These are phyloP conservation scores for Xylaria bambusicola DNA, from an alignment of 495 filamentous ascomycete genomes.

Conservation along the genomic window DNA sequence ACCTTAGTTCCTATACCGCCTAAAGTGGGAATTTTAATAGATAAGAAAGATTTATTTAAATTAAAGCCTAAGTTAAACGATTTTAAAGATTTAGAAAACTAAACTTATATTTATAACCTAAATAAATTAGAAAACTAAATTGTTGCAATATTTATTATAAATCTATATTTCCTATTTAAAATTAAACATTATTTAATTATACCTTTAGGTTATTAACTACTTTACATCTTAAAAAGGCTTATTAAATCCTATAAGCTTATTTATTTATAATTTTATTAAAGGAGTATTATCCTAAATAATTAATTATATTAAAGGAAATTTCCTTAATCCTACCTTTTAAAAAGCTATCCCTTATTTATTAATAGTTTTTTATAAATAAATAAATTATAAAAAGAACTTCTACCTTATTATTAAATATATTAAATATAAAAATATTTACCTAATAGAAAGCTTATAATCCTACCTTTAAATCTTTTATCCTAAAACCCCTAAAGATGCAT, in stretches of 20 bases:
- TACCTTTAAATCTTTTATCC: neutral
- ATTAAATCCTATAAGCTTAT: too few species aligned
- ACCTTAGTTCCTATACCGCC: neutral
- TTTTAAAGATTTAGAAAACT: neutral
- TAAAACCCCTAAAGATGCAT: neutral
- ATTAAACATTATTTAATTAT: neutral
- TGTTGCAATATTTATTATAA: neutral
- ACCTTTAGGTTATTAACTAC: neutral
- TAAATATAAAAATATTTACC: neutral
- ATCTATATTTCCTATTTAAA: neutral
- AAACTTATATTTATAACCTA: too few species aligned
- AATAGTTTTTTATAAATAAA: too few species aligned
- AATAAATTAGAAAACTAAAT: neutral
- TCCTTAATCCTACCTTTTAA: too few species aligned
- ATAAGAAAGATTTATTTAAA: neutral
- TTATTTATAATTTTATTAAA: too few species aligned
- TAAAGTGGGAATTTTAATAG: neutral
- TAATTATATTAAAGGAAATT: too few species aligned
- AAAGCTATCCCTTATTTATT: too few species aligned
- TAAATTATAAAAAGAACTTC: too few species aligned
- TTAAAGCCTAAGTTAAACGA: neutral
- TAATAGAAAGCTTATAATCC: neutral
- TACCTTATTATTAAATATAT: too few species aligned
- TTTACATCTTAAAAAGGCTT: neutral
- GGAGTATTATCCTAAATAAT: too few species aligned